phyloP scores from a whole-genome alignment of 441 rosid genomes.

The Gossypium gossypioides region DNA sequence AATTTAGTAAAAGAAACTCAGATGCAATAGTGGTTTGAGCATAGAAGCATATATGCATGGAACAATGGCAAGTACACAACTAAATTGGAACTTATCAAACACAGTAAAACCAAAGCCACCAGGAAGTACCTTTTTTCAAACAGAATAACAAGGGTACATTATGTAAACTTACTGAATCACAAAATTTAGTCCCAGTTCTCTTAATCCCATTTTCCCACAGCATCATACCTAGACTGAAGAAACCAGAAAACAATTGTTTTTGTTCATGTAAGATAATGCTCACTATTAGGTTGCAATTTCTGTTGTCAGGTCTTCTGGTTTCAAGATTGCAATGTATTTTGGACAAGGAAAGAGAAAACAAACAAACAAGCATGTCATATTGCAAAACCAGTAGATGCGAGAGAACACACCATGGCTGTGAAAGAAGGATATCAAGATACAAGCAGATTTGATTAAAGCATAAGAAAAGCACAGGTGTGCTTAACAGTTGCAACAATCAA shows the following conservation, averaged over 20 bases:
- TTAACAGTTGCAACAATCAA: not conserved
- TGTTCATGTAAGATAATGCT: not conserved
- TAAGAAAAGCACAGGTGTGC: not conserved
- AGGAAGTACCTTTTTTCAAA: not conserved
- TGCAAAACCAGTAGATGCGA: not conserved
- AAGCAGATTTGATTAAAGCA: not conserved
- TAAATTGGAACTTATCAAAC: not conserved
- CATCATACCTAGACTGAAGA: not conserved
- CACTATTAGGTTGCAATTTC: not conserved
- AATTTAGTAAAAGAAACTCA: not conserved
- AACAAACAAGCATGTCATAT: too few relatives aligned
- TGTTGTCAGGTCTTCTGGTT: not conserved
- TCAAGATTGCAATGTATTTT: not conserved
- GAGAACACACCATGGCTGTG: not conserved
- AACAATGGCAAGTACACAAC: not conserved
- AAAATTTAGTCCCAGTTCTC: not conserved
- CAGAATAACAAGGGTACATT: not conserved
- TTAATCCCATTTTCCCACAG: not conserved
- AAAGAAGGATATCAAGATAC: not conserved
- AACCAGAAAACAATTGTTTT: not conserved
- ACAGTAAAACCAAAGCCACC: not conserved
- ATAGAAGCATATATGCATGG: not conserved
- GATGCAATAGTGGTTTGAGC: not conserved
- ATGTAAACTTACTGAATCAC: not conserved
- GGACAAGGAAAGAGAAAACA: not conserved